A percentile compares a stretch with the other conserved stretches of the same genome.
Evolutionary conservation across 495 filamentous ascomycete genomes (phyloP).

Genomic region (Aspergillus saccharolyticus): DNA sequence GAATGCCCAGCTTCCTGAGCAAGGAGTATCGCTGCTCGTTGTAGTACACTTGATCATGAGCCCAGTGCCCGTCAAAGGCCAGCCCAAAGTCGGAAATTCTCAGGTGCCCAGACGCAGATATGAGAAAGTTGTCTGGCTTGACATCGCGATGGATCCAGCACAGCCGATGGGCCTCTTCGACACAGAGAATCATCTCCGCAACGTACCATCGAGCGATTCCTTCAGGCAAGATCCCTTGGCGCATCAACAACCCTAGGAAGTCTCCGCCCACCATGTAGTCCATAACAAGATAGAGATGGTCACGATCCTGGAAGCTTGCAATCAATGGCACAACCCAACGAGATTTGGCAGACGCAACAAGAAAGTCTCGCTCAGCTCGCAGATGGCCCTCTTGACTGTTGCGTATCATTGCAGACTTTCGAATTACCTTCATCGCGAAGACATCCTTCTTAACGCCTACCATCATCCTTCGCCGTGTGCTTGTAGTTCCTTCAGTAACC

Average conservation of each 20-base stretch:
- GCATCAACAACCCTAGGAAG: conserved; percentile 79
- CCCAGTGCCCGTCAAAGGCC: conserved; percentile 92
- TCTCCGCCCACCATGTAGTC: conserved; percentile 97
- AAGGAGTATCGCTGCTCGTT: conserved; percentile 74
- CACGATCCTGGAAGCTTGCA: conserved; percentile 80
- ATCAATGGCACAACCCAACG: conserved; percentile 86
- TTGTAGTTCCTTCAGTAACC: conserved; percentile 20
- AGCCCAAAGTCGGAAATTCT: conserved; percentile 96
- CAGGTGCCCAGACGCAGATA: conserved; percentile 79
- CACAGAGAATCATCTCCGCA: conserved; percentile 91
- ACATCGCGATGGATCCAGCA: conserved; percentile 91
- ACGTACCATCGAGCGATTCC: conserved; percentile 76
- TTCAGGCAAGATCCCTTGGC: conserved; percentile 75
- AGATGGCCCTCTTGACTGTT: conserved; percentile 90
- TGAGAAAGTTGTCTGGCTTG: conserved; percentile 95
- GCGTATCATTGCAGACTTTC: conserved; percentile 83
- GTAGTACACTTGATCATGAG: conserved; percentile 81
- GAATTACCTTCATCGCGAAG: conserved; percentile 95
- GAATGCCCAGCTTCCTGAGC: conserved; percentile 67
- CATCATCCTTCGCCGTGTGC: conserved; percentile 25
- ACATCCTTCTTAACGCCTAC: conserved; percentile 49
- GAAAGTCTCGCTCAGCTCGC: conserved; percentile 84
- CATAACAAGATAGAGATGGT: conserved; percentile 87
- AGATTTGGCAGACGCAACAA: conserved; percentile 77
- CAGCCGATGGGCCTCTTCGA: conserved; percentile 86